phyloP scores from a whole-genome alignment of 768 basidiomycete genomes.

The Termitomyces sp. region DNA sequence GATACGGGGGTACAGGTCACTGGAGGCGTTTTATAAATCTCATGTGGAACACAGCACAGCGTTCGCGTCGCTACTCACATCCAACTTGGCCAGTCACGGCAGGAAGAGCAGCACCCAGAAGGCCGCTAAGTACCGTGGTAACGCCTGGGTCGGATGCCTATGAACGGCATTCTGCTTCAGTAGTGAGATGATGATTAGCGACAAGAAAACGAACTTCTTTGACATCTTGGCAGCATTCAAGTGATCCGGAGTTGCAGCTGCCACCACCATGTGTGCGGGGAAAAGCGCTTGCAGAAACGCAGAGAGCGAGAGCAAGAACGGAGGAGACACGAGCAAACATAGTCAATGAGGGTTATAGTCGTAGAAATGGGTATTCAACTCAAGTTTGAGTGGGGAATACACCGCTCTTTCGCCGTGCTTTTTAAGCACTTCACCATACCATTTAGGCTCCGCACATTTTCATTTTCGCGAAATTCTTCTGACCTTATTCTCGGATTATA shows the following conservation, averaged over 20 bases:
- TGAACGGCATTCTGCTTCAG: not conserved
- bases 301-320: conserved; percentile 3
- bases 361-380: not conserved
- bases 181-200: not conserved
- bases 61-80: not conserved
- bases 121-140: not conserved
- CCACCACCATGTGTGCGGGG: conserved; percentile 1
- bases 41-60: too few relatives aligned
- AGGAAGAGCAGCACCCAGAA: conserved; percentile 3
- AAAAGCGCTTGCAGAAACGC: conserved; percentile 8
- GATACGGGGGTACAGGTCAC: conserved; percentile 9
- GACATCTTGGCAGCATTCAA: conserved; percentile 16
- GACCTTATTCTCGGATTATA: not conserved
- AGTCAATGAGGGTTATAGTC: not conserved
- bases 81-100: conserved; percentile 9
- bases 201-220: not conserved
- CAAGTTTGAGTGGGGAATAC: not conserved
- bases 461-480: not conserved
- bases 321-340: conserved; percentile 12
- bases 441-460: not conserved
- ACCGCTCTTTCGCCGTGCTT: not conserved
- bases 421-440: not conserved
- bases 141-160: not conserved
- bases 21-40: not conserved
- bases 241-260: conserved; percentile 12